Base-by-base conservation (phyloP, 805 yeast species). In the Cyberlindnera veronae region DNA sequence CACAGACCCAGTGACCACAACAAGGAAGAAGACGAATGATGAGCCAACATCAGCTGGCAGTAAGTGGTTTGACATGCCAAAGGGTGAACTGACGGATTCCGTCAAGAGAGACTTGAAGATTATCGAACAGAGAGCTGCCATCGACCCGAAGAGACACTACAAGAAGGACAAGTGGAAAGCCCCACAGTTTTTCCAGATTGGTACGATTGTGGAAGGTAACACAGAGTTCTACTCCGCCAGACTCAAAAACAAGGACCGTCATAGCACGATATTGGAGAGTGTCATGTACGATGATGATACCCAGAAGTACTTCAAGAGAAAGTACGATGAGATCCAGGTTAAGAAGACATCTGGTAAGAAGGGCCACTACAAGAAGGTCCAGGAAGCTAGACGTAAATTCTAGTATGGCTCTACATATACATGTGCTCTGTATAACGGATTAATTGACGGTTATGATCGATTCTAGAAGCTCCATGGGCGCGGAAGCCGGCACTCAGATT, bases 131-230 rank as follows among this genome's bases (percentile, higher is more conserved):
- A 79, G 99, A 63, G 83, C 84, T 41, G 96, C 89, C 9, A 71
- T 93, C 46, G 98, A 93, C 59, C 98, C 97, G 7, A 93, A 93
- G 65, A 76, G 97, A 53, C 96, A 88, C 64, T 93, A 93, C 65
- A 88, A 86, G 64, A 87, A 86, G 60, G 93, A 84, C 44, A 79
- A 79, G 46, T 83, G 89, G 84, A 72, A 71, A 36, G 71, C 73
- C 7, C 91, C 95, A 33, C 86, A 84, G 54, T 77, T 71, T 49
- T 89, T 93, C 60, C 93, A 91, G 43, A 76, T 85, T 52, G 99
- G 99, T 13, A 89, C 96, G 0, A 76, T 93, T 27, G 63, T 90
- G 19, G 93, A 84, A 52, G 91, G 89, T 31, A 79, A 81, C 48
- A 72, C 86, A 2, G 97, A 91, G 58, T 87, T 72, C 61, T 86